Evolutionary conservation across 441 rosid genomes (phyloP), one percentile per base, ranked within the genome.

Genomic region (Pelargonium cotyledonis): DNA sequence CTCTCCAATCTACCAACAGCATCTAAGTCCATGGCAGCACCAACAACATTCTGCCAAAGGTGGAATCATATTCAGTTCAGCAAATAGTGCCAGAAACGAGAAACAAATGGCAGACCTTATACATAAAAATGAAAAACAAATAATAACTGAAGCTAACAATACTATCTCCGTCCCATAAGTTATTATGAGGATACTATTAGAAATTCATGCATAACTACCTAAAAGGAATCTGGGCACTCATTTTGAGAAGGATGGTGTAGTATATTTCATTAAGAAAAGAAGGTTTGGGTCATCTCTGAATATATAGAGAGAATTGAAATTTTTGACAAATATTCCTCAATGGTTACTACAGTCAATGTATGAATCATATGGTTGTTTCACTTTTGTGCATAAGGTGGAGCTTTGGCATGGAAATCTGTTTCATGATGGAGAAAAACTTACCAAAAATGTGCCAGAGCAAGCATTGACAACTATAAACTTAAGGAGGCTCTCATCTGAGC

Each of bases 401-500:
- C 41, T 63, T 14, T 38, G n/a, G 43, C 73, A 65, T 70, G 31
- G 63, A 63, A 21, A 65, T 65, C 16, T n/a, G 49, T 7, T 66
- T 66, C 44, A 43, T 55, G 16, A 43, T 55, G 16, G 62, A 57
- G 21, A n/a, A 4, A 15, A 47, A 77, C 92, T 82, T 77, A 95
- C 97, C 96, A 86, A 90, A 35, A 63, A 70, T 73, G 81, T 75
- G 76, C 86, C 80, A 47, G 70, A 75, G 78, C 85, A 84, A 73
- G 91, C 86, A 77, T 86, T 82, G 72, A 80, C 65, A 68, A 85
- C 49, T 40, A 91, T 70, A 63, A 69, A 76, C 69, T 84, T 86
- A 73, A 95, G 82, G 72, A 90, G 82, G 67, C 76, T 71, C 70
- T 90, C 96, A 66, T 91, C 95, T 8, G 83, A 82, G 64, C 68